Conservation (phyloP, 495 filamentous ascomycete species). For the Haplographium delicatum region DNA sequence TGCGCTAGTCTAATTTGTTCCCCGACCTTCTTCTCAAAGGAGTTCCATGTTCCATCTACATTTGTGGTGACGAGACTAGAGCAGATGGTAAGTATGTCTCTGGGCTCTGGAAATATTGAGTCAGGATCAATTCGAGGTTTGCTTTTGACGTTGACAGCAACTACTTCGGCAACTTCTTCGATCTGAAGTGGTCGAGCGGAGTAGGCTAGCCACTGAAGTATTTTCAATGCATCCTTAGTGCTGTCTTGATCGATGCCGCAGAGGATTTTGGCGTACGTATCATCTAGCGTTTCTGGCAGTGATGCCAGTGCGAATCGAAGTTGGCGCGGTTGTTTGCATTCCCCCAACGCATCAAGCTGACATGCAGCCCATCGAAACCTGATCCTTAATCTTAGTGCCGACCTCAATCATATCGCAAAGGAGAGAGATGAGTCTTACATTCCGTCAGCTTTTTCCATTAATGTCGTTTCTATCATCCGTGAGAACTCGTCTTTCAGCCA, state of each 20-base stretch:
- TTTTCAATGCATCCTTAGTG: slow-evolving; percentile 17
- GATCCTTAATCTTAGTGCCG: not conserved
- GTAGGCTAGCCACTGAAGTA: slow-evolving; percentile 31
- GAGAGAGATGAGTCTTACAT: slow-evolving; percentile 12
- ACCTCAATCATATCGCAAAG: not conserved
- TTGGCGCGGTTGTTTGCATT: slow-evolving; percentile 24
- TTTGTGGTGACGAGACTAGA: slow-evolving; percentile 24
- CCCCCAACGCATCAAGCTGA: slow-evolving; percentile 30
- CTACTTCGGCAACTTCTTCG: slow-evolving; percentile 26
- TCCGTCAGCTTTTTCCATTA: slow-evolving; percentile 11
- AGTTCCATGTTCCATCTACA: not conserved
- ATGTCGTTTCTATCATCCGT: slow-evolving; percentile 6
- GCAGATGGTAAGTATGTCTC: slow-evolving; percentile 26
- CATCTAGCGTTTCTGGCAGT: slow-evolving; percentile 31
- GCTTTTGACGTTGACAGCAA: slow-evolving; percentile 19
- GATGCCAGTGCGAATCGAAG: slow-evolving; percentile 24
- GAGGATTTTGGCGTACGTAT: slow-evolving; percentile 36
- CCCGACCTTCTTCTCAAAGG: not conserved
- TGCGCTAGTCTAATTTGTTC: slow-evolving; percentile 28
- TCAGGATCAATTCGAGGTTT: slow-evolving; percentile 21
- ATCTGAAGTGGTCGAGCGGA: slow-evolving; percentile 26
- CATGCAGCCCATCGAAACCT: slow-evolving; percentile 37
- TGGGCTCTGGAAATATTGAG: slow-evolving; percentile 18
- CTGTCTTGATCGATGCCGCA: slow-evolving; percentile 15
- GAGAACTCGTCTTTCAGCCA: slow-evolving; percentile 8